Conservation (phyloP, 2,329 filamentous ascomycete genomes). For the Xylariomycetidae sp. region DNA sequence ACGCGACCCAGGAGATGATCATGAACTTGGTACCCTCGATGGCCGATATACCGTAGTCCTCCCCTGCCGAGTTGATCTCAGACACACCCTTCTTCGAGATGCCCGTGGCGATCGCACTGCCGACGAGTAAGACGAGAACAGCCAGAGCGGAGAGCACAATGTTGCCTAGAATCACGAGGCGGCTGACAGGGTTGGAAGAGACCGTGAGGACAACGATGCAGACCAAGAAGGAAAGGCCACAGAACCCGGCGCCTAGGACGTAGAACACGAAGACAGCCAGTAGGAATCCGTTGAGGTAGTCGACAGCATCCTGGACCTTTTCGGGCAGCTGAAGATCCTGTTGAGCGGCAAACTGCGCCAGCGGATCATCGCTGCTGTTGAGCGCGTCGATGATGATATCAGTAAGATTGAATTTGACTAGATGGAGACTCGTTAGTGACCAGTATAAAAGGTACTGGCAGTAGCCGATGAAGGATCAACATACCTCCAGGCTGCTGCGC, state of each 20-base stretch:
- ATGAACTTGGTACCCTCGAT: slow-evolving; percentile 39
- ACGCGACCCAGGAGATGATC: slow-evolving; percentile 42
- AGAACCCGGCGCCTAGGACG: slow-evolving; percentile 37
- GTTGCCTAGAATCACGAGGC: slow-evolving; percentile 30
- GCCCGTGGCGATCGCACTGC: slow-evolving; percentile 39
- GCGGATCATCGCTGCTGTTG: slow-evolving; percentile 42
- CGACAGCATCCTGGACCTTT: slow-evolving; percentile 41
- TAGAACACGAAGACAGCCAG: slow-evolving; percentile 46
- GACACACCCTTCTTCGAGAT: slow-evolving; percentile 34
- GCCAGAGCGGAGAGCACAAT: slow-evolving; percentile 31
- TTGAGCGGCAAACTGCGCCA: too few relatives aligned
- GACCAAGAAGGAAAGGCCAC: slow-evolving; percentile 39
- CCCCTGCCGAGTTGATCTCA: slow-evolving; percentile 39
- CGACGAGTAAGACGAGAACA: slow-evolving; percentile 33
- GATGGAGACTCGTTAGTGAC: slow-evolving; percentile 10
- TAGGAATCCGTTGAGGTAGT: slow-evolving; percentile 45
- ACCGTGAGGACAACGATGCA: slow-evolving; percentile 29
- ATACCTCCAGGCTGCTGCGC: slow-evolving; percentile 33
- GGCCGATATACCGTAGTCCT: slow-evolving; percentile 41
- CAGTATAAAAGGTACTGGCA: not conserved
- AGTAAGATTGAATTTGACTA: slow-evolving; percentile 40
- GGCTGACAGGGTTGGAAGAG: slow-evolving; percentile 9
- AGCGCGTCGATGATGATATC: slow-evolving; percentile 42
- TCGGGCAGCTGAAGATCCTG: slow-evolving; percentile 39
- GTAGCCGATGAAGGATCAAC: slow-evolving; percentile 17